These are phyloP conservation scores for Botrytis galanthina DNA, from an alignment of 2,329 filamentous ascomycete genomes.

Conservation along the genomic window DNA sequence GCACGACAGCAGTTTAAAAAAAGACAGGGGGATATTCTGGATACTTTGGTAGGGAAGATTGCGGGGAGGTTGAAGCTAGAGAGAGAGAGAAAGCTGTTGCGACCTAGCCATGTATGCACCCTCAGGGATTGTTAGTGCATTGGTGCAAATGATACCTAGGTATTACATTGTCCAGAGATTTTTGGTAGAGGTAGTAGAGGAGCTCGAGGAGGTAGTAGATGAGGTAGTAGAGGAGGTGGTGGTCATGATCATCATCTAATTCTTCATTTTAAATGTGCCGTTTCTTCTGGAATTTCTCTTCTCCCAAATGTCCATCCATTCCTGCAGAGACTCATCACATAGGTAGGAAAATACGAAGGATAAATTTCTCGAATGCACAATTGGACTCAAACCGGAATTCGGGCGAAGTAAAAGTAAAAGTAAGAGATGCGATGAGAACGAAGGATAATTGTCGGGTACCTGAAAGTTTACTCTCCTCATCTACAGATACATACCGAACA, in stretches of 20 bases:
- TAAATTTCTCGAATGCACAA: not conserved
- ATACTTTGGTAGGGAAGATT: conserved; percentile 13
- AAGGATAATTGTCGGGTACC: not conserved
- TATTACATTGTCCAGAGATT: not conserved
- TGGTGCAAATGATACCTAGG: not conserved
- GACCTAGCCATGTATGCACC: not conserved
- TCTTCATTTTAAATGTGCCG: not conserved
- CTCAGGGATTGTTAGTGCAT: not conserved
- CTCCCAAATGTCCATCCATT: not conserved
- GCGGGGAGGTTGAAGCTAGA: conserved; percentile 19
- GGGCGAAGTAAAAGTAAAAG: not conserved
- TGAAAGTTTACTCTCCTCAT: not conserved
- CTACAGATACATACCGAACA: not conserved
- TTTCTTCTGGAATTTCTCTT: not conserved
- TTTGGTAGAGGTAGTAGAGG: not conserved
- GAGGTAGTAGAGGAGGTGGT: not conserved
- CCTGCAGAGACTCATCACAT: conserved; percentile 1
- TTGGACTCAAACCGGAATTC: not conserved
- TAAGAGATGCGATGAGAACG: not conserved
- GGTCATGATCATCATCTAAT: not conserved
- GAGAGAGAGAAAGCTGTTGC: not conserved
- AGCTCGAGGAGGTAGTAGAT: not conserved
- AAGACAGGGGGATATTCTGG: not conserved
- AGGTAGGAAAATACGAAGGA: not conserved
- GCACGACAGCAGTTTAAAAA: not conserved